These are phyloP conservation scores for Penicilliopsis zonata DNA, from an alignment of 495 filamentous ascomycete genomes.

Conservation along the genomic window DNA sequence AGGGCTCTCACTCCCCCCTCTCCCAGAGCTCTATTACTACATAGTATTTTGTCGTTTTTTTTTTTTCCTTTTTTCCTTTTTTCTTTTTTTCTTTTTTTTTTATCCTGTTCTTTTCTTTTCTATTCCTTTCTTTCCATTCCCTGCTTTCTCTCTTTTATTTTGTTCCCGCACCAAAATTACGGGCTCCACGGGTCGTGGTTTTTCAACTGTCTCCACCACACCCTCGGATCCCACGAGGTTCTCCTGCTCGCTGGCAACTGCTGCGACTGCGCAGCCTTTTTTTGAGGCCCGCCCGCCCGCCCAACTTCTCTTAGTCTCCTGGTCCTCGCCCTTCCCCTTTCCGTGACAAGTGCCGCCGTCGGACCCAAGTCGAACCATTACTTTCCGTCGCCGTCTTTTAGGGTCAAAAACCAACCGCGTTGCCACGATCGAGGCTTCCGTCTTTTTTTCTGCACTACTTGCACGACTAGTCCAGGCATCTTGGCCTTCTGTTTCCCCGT, in stretches of 20 bases:
- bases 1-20: too few relatives aligned
- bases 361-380: slow-evolving; percentile 14
- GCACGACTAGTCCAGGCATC: too few relatives aligned
- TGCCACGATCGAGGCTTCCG: slow-evolving; percentile 17
- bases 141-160: slow-evolving; percentile 11
- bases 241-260: slow-evolving; percentile 11
- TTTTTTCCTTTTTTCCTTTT: too few relatives aligned
- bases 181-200: slow-evolving; percentile 27
- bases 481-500: slow-evolving; percentile 7
- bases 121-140: slow-evolving; percentile 7
- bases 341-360: slow-evolving; percentile 7
- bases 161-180: slow-evolving; percentile 25
- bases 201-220: slow-evolving; percentile 28
- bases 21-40: too few relatives aligned
- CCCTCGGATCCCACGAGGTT: slow-evolving; percentile 35
- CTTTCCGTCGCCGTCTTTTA: slow-evolving; percentile 16
- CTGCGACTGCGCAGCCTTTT: slow-evolving; percentile 22
- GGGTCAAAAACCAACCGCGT: slow-evolving; percentile 14
- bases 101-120: too few relatives aligned
- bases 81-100: too few relatives aligned
- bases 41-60: too few relatives aligned
- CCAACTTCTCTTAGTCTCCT: slow-evolving; percentile 19
- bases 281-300: slow-evolving; percentile 17
- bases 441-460: slow-evolving; percentile 15
- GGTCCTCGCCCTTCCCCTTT: slow-evolving; percentile 9